These are phyloP conservation scores for Cadophora sp. DNA, from an alignment of 2,329 filamentous ascomycete genomes.

Conservation along the genomic window DNA sequence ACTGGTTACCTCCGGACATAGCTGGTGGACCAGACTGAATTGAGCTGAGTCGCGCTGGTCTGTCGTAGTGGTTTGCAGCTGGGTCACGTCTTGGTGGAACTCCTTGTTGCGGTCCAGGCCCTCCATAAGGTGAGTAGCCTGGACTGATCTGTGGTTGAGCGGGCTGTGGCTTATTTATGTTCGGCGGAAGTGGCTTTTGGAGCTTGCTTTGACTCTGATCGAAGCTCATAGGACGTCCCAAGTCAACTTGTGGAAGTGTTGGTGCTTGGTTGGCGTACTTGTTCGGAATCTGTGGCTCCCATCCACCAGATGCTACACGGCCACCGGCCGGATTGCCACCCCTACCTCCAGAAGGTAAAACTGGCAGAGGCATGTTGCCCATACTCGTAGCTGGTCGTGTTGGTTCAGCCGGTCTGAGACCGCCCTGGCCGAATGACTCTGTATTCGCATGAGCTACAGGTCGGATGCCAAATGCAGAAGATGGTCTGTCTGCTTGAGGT, in stretches of 20 bases:
- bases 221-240: slow-evolving; percentile 33
- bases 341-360: slow-evolving; percentile 46
- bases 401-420: slow-evolving; percentile 28
- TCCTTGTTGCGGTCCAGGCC: slow-evolving; percentile 18
- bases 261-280: slow-evolving; percentile 47
- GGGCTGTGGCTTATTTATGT: slow-evolving; percentile 35
- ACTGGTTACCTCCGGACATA: slow-evolving; percentile 9
- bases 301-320: slow-evolving; percentile 51
- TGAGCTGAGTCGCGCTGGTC: slow-evolving; percentile 37
- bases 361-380: slow-evolving; percentile 51
- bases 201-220: slow-evolving; percentile 29
- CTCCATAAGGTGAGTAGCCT: slow-evolving; percentile 26
- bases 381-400: slow-evolving; percentile 54
- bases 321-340: slow-evolving; percentile 30
- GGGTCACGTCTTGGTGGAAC: slow-evolving; percentile 31
- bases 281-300: slow-evolving; percentile 51
- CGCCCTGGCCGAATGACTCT: slow-evolving; percentile 24
- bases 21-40: slow-evolving; percentile 26
- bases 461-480: slow-evolving; percentile 58
- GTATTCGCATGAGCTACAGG: slow-evolving; percentile 47
- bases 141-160: slow-evolving; percentile 22
- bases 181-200: slow-evolving; percentile 33
- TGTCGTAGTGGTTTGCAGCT: slow-evolving; percentile 29
- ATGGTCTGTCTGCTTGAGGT: slow-evolving; percentile 50
- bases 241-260: slow-evolving; percentile 33